Evolutionary conservation across 2,329 filamentous ascomycete species (phyloP).

Genomic region (Myrmaecium sp.): DNA sequence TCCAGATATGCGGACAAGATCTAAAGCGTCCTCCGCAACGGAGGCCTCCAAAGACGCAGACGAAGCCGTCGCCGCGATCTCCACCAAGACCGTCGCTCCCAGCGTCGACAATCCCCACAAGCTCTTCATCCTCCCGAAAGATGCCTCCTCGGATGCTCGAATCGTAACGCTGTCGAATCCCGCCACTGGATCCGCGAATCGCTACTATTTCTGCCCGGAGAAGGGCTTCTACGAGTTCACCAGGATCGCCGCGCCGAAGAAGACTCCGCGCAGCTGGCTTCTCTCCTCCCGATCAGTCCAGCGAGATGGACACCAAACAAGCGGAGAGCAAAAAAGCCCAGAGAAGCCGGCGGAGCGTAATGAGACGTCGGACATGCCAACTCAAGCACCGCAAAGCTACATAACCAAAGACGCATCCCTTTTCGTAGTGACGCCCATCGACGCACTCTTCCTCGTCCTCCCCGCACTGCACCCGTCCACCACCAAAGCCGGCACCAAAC

Average conservation of each 20-base stretch:
- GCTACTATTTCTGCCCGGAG: constrained; percentile 42
- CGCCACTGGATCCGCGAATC: constrained; percentile 26
- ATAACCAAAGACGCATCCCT: constrained; percentile 54
- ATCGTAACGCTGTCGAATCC: constrained; percentile 41
- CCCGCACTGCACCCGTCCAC: constrained; percentile 45
- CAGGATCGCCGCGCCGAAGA: constrained; percentile 33
- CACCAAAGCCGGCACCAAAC: constrained; percentile 33
- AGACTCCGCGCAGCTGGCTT: constrained; percentile 37
- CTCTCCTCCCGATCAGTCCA: constrained; percentile 20
- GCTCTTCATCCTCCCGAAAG: constrained; percentile 40
- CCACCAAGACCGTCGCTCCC: constrained; percentile 15
- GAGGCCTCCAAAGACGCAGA: constrained; percentile 11
- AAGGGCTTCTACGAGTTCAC: constrained; percentile 46
- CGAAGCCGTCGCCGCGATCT: constrained; percentile 4
- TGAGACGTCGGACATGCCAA: background rate
- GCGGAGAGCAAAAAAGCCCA: constrained; percentile 3
- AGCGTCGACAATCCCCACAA: constrained; percentile 28
- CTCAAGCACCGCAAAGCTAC: constrained; percentile 23
- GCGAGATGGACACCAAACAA: background rate
- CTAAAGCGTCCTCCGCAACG: constrained; percentile 14
- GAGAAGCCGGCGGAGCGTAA: background rate
- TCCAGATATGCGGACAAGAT: constrained; percentile 16
- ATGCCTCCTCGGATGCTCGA: constrained; percentile 33
- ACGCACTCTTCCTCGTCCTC: constrained; percentile 69
- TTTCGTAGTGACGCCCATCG: constrained; percentile 69